Percentiles rank a stretch among this genome's conserved stretches.
Conservation (phyloP, 108 stramenopile genomes). For the Skeletonema grethae region DNA sequence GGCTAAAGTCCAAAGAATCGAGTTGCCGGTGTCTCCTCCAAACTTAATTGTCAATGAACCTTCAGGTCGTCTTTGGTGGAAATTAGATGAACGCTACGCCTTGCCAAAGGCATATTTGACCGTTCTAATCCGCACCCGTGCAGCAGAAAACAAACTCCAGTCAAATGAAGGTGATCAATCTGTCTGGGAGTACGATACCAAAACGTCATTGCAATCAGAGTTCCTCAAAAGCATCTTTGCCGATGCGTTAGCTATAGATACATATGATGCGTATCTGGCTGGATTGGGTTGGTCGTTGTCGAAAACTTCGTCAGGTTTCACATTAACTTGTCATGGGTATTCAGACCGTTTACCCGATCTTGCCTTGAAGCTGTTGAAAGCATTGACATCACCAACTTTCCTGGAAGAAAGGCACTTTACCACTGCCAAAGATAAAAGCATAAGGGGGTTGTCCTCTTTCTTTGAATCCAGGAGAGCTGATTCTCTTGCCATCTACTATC, state of each 20-base stretch:
- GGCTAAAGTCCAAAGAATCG: slow-evolving; percentile 68
- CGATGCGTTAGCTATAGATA: slow-evolving; percentile 78
- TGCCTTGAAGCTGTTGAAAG: slow-evolving; percentile 55
- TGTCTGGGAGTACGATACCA: slow-evolving; percentile 58
- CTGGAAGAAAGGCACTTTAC: slow-evolving; percentile 58
- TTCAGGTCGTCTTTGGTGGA: slow-evolving; percentile 74
- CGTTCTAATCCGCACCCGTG: slow-evolving; percentile 65
- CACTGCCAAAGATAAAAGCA: slow-evolving; percentile 64
- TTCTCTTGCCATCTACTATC: slow-evolving; percentile 71
- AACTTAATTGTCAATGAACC: slow-evolving; percentile 54
- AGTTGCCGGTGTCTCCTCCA: slow-evolving; percentile 78
- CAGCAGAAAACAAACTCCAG: slow-evolving; percentile 41
- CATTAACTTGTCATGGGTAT: slow-evolving; percentile 69
- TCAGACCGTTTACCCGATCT: slow-evolving; percentile 78
- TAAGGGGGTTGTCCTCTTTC: slow-evolving; percentile 64
- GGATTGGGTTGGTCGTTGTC: slow-evolving; percentile 73
- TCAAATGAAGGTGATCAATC: slow-evolving; percentile 21
- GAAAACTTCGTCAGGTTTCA: slow-evolving; percentile 65
- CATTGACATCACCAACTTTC: slow-evolving; percentile 48
- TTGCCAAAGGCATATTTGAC: slow-evolving; percentile 71
- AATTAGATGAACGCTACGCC: slow-evolving; percentile 87
- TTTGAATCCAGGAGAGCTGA: slow-evolving; percentile 75
- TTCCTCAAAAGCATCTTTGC: slow-evolving; percentile 66
- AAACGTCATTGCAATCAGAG: slow-evolving; percentile 51
- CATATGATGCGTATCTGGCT: slow-evolving; percentile 83